Percentiles rank a stretch among this genome's conserved stretches.
phyloP scores from a whole-genome alignment of 106 monocot species.

The Xerophyta viscosa region DNA sequence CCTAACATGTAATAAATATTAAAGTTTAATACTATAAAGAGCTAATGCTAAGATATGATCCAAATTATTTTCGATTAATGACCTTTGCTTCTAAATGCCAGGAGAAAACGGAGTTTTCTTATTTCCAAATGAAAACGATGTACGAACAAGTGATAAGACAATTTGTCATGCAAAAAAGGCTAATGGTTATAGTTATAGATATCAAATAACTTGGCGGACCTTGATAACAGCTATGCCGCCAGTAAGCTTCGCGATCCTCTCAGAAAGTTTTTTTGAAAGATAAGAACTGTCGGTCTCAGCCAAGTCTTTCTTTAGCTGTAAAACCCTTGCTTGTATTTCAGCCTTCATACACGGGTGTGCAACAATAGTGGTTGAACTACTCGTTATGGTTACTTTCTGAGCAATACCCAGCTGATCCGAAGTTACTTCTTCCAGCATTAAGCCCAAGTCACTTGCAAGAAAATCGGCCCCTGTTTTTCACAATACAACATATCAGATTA shows the following conservation, averaged over 20 bases:
- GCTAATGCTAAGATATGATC: no score
- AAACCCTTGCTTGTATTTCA: slow-evolving; percentile 94
- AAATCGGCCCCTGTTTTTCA: slow-evolving; percentile 83
- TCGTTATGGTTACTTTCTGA: slow-evolving; percentile 77
- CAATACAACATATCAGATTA: neutral
- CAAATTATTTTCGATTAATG: no score
- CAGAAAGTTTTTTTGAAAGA: slow-evolving; percentile 64
- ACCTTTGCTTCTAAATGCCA: no score
- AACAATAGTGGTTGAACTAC: slow-evolving; percentile 81
- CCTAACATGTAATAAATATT: slow-evolving; percentile 3
- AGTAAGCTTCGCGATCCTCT: slow-evolving; percentile 88
- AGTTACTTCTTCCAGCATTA: slow-evolving; percentile 53
- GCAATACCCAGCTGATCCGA: slow-evolving; percentile 94
- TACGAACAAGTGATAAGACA: no score
- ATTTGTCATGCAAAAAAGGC: no score
- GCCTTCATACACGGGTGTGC: slow-evolving; percentile 66
- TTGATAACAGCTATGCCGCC: slow-evolving; percentile 90
- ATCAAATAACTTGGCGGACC: slow-evolving; percentile 32
- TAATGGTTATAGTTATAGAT: no score
- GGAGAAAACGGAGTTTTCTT: no score
- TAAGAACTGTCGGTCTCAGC: slow-evolving; percentile 52
- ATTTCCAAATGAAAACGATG: no score
- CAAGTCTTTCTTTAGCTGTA: slow-evolving; percentile 91
- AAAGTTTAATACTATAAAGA: no score
- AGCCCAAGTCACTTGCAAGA: slow-evolving; percentile 86